Conservation (phyloP, 345 rosid genomes). For the Populus pruinosa region DNA sequence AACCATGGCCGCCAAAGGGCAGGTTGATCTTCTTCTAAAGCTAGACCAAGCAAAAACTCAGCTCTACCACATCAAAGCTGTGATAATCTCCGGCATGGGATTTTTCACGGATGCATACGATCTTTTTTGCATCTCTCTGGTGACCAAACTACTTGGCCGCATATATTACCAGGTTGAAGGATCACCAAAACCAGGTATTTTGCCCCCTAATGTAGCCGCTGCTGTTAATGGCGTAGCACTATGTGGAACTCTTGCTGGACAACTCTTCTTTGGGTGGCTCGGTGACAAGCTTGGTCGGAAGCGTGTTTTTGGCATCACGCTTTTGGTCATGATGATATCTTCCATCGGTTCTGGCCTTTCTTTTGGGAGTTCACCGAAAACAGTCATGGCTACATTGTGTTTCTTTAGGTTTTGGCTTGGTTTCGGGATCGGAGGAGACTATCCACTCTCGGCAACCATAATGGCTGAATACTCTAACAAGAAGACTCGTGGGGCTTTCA, state of each 20-base stretch:
- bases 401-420: conserved; percentile 24
- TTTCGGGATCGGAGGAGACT: conserved; percentile 36
- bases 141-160: conserved; percentile 41
- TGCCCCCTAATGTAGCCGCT: conserved; percentile 43
- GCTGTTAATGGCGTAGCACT: conserved; percentile 47
- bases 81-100: conserved; percentile 42
- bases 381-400: conserved; percentile 8
- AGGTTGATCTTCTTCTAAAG: not conserved
- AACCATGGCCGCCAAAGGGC: not conserved
- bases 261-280: conserved; percentile 21
- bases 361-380: conserved; percentile 5
- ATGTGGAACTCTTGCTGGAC: conserved; percentile 33
- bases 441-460: conserved; percentile 44
- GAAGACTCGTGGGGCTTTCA: conserved; percentile 38
- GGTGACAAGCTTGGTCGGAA: conserved; percentile 15
- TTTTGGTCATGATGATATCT: conserved; percentile 3
- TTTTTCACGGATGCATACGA: conserved; percentile 44
- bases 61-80: conserved; percentile 17
- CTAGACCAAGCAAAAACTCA: conserved; percentile 20
- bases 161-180: conserved; percentile 41
- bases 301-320: conserved; percentile 10
- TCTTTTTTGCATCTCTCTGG: conserved; percentile 41
- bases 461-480: conserved; percentile 46
- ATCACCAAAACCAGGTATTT: conserved; percentile 30
- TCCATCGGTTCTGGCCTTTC: conserved; percentile 8